Conservation (phyloP, 2,329 filamentous ascomycete genomes). For the Colletotrichum sansevieriae region DNA sequence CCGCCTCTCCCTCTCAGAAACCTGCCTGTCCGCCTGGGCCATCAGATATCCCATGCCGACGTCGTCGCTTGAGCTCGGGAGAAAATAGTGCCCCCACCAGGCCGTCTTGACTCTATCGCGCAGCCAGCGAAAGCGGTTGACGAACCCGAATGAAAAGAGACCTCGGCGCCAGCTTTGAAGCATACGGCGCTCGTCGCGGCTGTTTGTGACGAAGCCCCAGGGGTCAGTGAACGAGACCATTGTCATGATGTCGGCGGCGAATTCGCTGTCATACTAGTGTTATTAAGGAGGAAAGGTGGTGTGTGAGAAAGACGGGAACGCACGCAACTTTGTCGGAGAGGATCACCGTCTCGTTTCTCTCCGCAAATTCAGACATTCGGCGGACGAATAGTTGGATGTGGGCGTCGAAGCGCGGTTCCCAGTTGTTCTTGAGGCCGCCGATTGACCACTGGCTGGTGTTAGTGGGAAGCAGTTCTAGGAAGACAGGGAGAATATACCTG, state of each 20-base stretch:
- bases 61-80: constrained; percentile 22
- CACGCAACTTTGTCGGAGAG: constrained; percentile 31
- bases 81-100: constrained; percentile 10
- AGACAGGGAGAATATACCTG: neutral
- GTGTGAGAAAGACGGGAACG: neutral
- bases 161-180: constrained; percentile 29
- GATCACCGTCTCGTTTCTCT: constrained; percentile 8
- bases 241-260: constrained; percentile 35
- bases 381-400: constrained; percentile 27
- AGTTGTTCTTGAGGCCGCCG: constrained; percentile 27
- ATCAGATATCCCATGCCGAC: constrained; percentile 32
- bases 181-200: constrained; percentile 29
- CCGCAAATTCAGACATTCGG: constrained; percentile 22
- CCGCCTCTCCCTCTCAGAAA: constrained; percentile 17
- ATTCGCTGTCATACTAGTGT: neutral
- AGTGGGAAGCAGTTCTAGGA: neutral
- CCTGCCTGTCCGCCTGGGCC: constrained; percentile 25
- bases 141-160: constrained; percentile 20
- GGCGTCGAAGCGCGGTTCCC: constrained; percentile 25
- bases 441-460: constrained; percentile 12
- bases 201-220: constrained; percentile 31
- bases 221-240: constrained; percentile 28
- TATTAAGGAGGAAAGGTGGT: too few species aligned
- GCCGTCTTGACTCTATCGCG: constrained; percentile 9
- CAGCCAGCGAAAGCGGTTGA: constrained; percentile 23